Conservation (phyloP, 106 monocot species). For the Acorus gramineus region DNA sequence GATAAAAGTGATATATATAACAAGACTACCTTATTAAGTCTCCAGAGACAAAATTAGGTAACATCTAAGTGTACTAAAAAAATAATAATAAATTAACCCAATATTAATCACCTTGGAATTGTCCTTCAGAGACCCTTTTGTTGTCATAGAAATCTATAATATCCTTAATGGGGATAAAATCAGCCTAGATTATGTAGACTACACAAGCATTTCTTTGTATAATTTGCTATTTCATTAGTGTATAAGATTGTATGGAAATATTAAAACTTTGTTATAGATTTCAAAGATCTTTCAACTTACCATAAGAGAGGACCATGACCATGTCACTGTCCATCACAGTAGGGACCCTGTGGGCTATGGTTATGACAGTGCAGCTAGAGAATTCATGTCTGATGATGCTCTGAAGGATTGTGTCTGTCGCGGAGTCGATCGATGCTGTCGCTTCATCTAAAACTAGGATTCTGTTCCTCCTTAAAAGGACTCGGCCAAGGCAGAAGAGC, state of each 20-base stretch:
- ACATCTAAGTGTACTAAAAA: no score
- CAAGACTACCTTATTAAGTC: no score
- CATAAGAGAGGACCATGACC: constrained; percentile 75
- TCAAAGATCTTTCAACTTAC: constrained; percentile 13
- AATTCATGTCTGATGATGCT: constrained; percentile 54
- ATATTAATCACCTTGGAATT: no score
- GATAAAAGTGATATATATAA: no score
- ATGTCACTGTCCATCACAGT: constrained; percentile 74
- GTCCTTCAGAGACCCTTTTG: no score
- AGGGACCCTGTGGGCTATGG: constrained; percentile 75
- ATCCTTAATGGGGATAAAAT: no score
- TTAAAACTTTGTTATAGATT: not conserved
- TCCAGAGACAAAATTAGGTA: no score
- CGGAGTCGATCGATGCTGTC: constrained; percentile 76
- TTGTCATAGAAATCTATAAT: no score
- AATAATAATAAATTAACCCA: no score
- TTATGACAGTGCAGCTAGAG: constrained; percentile 59
- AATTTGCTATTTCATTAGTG: no score
- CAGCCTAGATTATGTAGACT: no score
- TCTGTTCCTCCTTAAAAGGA: constrained; percentile 50
- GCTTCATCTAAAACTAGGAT: constrained; percentile 78
- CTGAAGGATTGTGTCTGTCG: constrained; percentile 62
- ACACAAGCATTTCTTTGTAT: no score
- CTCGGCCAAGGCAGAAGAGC: constrained; percentile 67
- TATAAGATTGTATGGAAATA: not conserved